Evolutionary conservation across 495 filamentous ascomycete genomes (phyloP).

Genomic region (Cladorrhinum samala): DNA sequence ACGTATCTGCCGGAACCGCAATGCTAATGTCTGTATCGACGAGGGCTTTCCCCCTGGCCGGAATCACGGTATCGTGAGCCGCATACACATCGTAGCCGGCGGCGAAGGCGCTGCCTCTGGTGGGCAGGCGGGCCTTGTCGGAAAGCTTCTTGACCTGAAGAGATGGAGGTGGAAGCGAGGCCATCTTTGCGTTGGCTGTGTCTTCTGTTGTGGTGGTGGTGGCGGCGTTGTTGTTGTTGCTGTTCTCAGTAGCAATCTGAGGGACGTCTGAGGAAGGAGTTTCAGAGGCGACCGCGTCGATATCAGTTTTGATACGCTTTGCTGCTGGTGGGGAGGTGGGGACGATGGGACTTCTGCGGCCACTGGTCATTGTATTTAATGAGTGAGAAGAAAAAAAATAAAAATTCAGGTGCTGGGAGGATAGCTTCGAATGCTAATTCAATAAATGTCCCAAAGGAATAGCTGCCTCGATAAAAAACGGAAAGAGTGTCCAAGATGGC

Average conservation of each 20-base stretch:
- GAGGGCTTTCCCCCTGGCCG: constrained; percentile 72
- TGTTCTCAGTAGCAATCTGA: constrained; percentile 9
- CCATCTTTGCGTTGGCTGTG: constrained; percentile 4
- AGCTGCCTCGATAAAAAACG: too few relatives aligned
- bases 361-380: constrained; percentile 48
- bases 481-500: neutral
- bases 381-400: neutral
- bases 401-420: too few relatives aligned
- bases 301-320: constrained; percentile 42
- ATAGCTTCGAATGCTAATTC: too few relatives aligned
- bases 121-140: constrained; percentile 65
- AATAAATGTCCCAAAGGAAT: too few relatives aligned
- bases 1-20: constrained; percentile 80
- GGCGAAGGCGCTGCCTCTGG: constrained; percentile 79
- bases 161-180: constrained; percentile 42
- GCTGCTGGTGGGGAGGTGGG: constrained; percentile 42
- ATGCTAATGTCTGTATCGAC: constrained; percentile 89
- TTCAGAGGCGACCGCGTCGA: neutral
- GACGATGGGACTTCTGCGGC: constrained; percentile 24
- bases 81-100: constrained; percentile 90
- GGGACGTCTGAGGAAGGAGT: constrained; percentile 5
- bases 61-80: constrained; percentile 65
- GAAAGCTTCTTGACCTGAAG: constrained; percentile 84
- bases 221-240: constrained; percentile 7
- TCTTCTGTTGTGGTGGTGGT: constrained; percentile 13